Evolutionary conservation across 768 basidiomycete genomes (phyloP).

Genomic region (Mycena alexandri): DNA sequence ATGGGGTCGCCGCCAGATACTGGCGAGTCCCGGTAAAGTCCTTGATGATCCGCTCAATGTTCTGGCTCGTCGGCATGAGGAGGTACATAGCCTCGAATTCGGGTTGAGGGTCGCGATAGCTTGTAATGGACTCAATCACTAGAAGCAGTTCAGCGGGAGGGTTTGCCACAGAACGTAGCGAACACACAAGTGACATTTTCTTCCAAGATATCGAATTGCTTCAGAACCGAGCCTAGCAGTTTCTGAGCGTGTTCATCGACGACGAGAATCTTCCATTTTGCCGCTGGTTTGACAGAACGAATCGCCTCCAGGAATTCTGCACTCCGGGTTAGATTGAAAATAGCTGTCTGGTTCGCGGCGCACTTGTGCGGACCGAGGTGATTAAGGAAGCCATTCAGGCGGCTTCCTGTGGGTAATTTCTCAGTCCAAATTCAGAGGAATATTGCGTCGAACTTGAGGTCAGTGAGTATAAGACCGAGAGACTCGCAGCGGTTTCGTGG

Average conservation of each 20-base stretch:
- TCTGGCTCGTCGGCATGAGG: slow-evolving; percentile 94
- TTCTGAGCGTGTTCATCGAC: slow-evolving; percentile 94
- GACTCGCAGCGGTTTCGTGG: too few relatives aligned
- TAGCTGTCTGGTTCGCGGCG: slow-evolving; percentile 36
- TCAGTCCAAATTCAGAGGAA: too few relatives aligned
- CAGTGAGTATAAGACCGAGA: too few relatives aligned
- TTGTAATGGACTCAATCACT: slow-evolving; percentile 96
- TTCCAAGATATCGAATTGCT: slow-evolving; percentile 93
- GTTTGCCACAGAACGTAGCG: slow-evolving; percentile 4
- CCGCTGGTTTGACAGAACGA: slow-evolving; percentile 86
- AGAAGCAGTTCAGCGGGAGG: slow-evolving; percentile 32
- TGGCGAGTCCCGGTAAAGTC: slow-evolving; percentile 79
- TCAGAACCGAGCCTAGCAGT: slow-evolving; percentile 86
- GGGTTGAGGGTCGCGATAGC: slow-evolving; percentile 83
- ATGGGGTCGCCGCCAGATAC: slow-evolving; percentile 89
- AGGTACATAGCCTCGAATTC: slow-evolving; percentile 94
- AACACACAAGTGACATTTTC: slow-evolving; percentile 95
- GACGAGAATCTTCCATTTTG: slow-evolving; percentile 97
- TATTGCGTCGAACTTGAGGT: too few relatives aligned
- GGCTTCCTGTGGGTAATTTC: too few relatives aligned
- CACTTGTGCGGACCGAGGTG: slow-evolving; percentile 60
- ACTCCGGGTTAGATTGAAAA: slow-evolving; percentile 19
- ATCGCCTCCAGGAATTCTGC: slow-evolving; percentile 90
- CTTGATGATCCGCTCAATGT: slow-evolving; percentile 89
- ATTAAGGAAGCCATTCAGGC: slow-evolving; percentile 59